Evolutionary conservation across 441 rosid species (phyloP), one percentile per base, ranked within the genome.

Genomic region (Biscutella laevigata): DNA sequence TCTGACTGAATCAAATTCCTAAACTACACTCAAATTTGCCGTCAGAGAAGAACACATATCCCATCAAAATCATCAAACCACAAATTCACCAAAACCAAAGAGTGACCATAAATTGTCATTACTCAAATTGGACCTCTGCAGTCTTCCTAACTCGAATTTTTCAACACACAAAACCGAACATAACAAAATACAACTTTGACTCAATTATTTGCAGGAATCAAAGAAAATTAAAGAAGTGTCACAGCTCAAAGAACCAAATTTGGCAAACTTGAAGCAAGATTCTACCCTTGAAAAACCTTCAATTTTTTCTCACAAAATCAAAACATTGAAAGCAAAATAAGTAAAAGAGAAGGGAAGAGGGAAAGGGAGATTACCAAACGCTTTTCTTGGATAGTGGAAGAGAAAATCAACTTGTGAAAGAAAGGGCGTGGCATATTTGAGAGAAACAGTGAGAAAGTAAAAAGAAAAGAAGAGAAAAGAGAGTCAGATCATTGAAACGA

Each of bases 381-480:
- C 70, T 66, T 81, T 43, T 82, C 86, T 38, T 76, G 79, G 53
- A 88, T 68, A 62, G 95, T 77, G 47, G 82, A 75, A 49, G 84
- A 53, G 63, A 88, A 86, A 67, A 92, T 85, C 59, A 92, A 62
- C 82, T 81, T 92, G 71, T 85, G 82, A 61, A 92, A 92, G 78
- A 70, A 82, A 69, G 98, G 98, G 63, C 82, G 86, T 38, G 91
- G 87, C 98, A 92, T 92, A 66, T 25, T 64, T 61, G 37, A 47
- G 44, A 0, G 52, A 30, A 52, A 59, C 64, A 44, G 70, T 59
- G 61, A 39, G 4, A 6, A 66, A 54, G 53, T 39, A 15, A 50
- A 25, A 14, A 9, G 25, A 1, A 16, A 1, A 7, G 2, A 22
- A 13, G 12, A 5, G 19, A 2, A 2, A 5, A 4, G 2, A 53